These are phyloP conservation scores for Aspergillus tubingensis DNA, from an alignment of 2,329 filamentous ascomycete genomes.

Conservation along the genomic window DNA sequence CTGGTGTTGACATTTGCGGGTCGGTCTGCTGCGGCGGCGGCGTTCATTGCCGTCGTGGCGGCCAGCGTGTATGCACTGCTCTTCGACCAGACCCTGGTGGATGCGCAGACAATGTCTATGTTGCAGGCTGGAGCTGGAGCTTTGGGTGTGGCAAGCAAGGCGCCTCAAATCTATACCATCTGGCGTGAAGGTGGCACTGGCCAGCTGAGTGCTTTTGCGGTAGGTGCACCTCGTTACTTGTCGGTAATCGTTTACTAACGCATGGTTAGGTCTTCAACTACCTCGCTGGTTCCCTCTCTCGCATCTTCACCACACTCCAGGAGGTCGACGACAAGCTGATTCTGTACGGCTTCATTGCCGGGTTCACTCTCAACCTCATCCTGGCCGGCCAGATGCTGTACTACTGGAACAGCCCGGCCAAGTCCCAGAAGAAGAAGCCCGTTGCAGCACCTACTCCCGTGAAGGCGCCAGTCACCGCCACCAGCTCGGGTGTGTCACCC, in stretches of 20 bases:
- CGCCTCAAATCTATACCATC: slow-evolving; percentile 89
- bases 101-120: slow-evolving; percentile 67
- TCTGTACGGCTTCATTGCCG: slow-evolving; percentile 89
- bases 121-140: slow-evolving; percentile 83
- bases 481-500: slow-evolving; percentile 46
- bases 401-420: slow-evolving; percentile 77
- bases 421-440: slow-evolving; percentile 35
- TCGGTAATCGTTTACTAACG: neutral
- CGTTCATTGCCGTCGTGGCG: slow-evolving; percentile 76
- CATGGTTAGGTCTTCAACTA: slow-evolving; percentile 88
- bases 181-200: slow-evolving; percentile 85
- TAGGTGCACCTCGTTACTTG: slow-evolving; percentile 52
- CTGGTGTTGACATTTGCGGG: slow-evolving; percentile 84
- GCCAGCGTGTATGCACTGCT: slow-evolving; percentile 71
- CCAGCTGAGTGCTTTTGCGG: slow-evolving; percentile 93
- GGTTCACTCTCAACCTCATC: slow-evolving; percentile 84
- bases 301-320: slow-evolving; percentile 96
- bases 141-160: slow-evolving; percentile 83
- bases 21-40: slow-evolving; percentile 65
- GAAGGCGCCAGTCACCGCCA: slow-evolving; percentile 34
- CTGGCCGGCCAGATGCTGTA: slow-evolving; percentile 89
- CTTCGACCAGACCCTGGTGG: slow-evolving; percentile 61
- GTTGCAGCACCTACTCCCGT: slow-evolving; percentile 22
- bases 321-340: slow-evolving; percentile 97
- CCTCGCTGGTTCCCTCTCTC: slow-evolving; percentile 84